Conservation (phyloP, 768 basidiomycete species). For the Termitomyces sp. region DNA sequence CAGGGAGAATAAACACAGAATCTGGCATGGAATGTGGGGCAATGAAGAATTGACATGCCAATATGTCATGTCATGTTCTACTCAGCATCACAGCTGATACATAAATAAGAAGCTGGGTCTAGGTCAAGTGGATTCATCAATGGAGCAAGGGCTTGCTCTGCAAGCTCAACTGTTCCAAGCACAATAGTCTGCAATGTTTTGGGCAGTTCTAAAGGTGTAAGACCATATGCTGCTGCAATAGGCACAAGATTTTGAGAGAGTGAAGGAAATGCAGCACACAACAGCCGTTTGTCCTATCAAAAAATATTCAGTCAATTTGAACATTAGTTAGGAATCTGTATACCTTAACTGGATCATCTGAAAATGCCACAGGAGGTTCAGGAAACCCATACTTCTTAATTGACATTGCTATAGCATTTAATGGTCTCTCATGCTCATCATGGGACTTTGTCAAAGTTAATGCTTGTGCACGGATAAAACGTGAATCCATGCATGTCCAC, state of each 20-base stretch:
- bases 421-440: not conserved
- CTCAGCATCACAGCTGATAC: not conserved
- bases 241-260: conserved; percentile 1
- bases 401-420: not conserved
- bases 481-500: conserved; percentile 19
- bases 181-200: not conserved
- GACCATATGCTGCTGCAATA: not conserved
- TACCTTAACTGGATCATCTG: conserved; percentile 5
- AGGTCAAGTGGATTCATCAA: not conserved
- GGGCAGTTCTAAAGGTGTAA: not conserved
- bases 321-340: not conserved
- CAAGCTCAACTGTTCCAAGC: no score
- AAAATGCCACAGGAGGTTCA: conserved; percentile 1
- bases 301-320: not conserved
- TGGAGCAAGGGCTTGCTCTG: no score
- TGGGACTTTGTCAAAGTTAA: conserved; percentile 18
- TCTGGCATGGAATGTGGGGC: not conserved
- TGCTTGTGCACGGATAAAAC: conserved; percentile 14
- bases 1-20: not conserved
- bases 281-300: not conserved
- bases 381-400: not conserved
- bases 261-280: conserved; percentile 1
- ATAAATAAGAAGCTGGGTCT: not conserved
- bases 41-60: not conserved
- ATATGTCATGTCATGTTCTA: not conserved